Base-by-base conservation (phyloP, 306 rosid species). In the Castanea mollissima region DNA sequence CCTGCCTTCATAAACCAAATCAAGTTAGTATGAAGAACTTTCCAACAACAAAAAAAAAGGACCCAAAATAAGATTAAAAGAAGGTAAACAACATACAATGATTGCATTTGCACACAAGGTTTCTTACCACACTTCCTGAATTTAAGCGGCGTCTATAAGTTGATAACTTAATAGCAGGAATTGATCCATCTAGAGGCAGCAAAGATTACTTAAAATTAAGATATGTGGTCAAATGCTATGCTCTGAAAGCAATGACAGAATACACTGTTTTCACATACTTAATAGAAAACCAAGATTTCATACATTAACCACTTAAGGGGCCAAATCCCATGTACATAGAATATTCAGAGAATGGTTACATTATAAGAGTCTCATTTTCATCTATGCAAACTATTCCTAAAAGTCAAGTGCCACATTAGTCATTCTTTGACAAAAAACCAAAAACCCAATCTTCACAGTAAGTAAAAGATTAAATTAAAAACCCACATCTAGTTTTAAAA, bases 101-200 rank as follows among this genome's bases (percentile, higher is more conserved):
- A 57, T 31, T 77, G 44, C 21, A 18, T 54, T 31, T 77, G 44
- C 29, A 18, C 54, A 74, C 52, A 77, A 25, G 76, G 63, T 25
- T 75, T 80, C 88, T 78, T 81, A 93, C 96, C 88, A 87, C 93
- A 70, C 69, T 86, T 84, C 85, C 82, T 69, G 54, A 60, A 76
- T 89, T 89, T 78, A 93, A 86, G 71, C 97, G 97, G 32, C 90
- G 89, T 80, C 91, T 86, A 76, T 93, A 93, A 69, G 97, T 89
- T 70, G 94, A 73, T 52, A 91, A 51, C 67, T 93, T 93, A 4
- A 93, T 93, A 54, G 91, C 91, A 59, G 97, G 97, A 85, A 91
- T 89, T n/a, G 97, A 86, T 82, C 97, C 96, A 84, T 93, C 97
- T 89, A 74, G 35, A 77, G 73, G 77, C 35, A 83, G 69, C 55